Evolutionary conservation across 257 asterid genomes (phyloP).

Genomic region (Craterostigma plantagineum): DNA sequence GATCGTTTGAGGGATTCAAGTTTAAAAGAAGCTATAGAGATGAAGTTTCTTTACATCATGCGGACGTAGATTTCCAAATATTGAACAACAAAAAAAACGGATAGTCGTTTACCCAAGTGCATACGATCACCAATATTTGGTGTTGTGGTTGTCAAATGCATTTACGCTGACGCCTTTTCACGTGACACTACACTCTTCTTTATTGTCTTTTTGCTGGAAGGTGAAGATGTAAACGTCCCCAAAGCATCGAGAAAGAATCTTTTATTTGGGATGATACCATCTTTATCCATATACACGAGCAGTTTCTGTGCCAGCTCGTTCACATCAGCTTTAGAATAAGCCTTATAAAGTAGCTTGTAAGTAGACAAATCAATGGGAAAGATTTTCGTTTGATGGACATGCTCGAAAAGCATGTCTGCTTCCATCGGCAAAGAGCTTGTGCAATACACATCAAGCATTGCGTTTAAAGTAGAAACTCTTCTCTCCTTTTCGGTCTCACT

Average conservation of each 20-base stretch:
- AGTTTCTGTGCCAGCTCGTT: constrained; percentile 48
- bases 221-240: constrained; percentile 48
- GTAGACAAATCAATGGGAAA: constrained; percentile 51
- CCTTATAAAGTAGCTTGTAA: constrained; percentile 72
- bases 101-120: too few relatives aligned
- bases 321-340: constrained; percentile 72
- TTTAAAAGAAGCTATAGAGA: too few relatives aligned
- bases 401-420: constrained; percentile 57
- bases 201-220: constrained; percentile 16
- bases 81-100: too few relatives aligned
- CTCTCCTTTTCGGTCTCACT: constrained; percentile 40
- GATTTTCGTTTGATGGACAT: constrained; percentile 16
- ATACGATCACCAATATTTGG: too few relatives aligned
- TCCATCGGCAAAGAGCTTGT: constrained; percentile 61
- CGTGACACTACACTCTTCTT: too few relatives aligned
- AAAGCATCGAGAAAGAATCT: constrained; percentile 76
- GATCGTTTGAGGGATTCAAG: too few relatives aligned
- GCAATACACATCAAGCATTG: constrained; percentile 84
- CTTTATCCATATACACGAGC: constrained; percentile 52
- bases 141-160: too few relatives aligned
- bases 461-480: constrained; percentile 64
- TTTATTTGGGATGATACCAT: constrained; percentile 76
- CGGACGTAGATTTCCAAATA: too few relatives aligned
- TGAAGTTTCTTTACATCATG: too few relatives aligned
- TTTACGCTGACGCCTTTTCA: too few relatives aligned